These are phyloP conservation scores for Venturia pyrina DNA, from an alignment of 2,329 filamentous ascomycete genomes.

Conservation along the genomic window DNA sequence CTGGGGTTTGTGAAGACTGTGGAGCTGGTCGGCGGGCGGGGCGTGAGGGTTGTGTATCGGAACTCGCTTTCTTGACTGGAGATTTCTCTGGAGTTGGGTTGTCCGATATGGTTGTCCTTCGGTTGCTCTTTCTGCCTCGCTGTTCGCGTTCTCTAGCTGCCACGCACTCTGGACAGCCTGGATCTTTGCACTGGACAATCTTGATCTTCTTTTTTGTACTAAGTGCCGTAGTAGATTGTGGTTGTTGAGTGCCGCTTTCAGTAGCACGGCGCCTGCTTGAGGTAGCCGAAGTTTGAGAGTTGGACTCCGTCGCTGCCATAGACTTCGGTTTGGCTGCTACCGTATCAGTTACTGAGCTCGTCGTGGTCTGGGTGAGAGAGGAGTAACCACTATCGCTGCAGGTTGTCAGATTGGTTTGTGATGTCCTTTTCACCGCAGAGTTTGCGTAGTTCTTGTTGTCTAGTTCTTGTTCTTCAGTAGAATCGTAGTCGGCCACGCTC, in stretches of 20 bases:
- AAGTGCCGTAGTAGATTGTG: neutral
- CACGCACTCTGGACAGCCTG: slow-evolving; percentile 4
- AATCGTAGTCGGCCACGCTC: slow-evolving; percentile 11
- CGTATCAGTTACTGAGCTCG: slow-evolving; percentile 41
- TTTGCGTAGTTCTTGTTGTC: slow-evolving; percentile 3
- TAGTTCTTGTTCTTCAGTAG: slow-evolving; percentile 6
- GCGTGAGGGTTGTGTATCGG: neutral
- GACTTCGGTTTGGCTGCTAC: slow-evolving; percentile 22
- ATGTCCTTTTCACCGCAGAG: slow-evolving; percentile 6
- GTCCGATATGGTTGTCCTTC: neutral
- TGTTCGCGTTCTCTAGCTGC: slow-evolving; percentile 7
- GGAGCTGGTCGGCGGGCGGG: neutral
- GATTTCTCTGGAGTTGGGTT: slow-evolving; percentile 3
- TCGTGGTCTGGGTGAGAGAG: slow-evolving; percentile 45
- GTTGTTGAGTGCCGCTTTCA: neutral
- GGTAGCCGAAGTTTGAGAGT: neutral
- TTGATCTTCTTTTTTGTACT: neutral
- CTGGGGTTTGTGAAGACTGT: neutral
- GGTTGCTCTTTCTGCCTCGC: neutral
- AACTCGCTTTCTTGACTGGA: slow-evolving; percentile 5
- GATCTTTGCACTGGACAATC: slow-evolving; percentile 6
- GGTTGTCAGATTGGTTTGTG: neutral
- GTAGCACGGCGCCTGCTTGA: slow-evolving; percentile 3
- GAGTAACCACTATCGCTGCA: slow-evolving; percentile 50
- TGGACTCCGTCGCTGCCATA: neutral